Base-by-base conservation (phyloP, 2,329 filamentous ascomycete species). In the Hansfordia pulvinata region DNA sequence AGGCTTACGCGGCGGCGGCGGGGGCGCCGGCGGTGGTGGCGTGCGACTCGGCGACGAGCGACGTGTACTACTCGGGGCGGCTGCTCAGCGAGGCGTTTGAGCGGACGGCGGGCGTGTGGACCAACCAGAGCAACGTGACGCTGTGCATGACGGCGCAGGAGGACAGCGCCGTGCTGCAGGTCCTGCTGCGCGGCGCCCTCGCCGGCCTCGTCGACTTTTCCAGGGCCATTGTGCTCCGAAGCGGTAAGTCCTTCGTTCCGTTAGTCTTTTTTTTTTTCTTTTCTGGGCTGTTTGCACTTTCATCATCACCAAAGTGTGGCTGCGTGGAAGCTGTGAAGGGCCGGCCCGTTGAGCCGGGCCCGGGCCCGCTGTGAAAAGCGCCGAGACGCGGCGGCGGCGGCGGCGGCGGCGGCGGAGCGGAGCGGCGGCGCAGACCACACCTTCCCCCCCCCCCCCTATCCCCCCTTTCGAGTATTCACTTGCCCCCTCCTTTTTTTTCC, bases 71-170 rank as follows among this genome's bases (percentile, higher is more conserved):
- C 50, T 69, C 65, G 2, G 78, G 78, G 6, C 55, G 47, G 0
- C 44, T 70, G 12, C 62, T 83, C 3, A 60, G 66, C 8, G 60
- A 69, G 23, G 65, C 69, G 0, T 82, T 83, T 42, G 72, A 70
- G 38, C 72, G 76, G 35, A 76, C 67, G 12, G 76, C 72, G 4
- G 50, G 38, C 0, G 40, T 77, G 1, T 68, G 73, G 53, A 83
- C 77, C 3, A 81, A 81, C 40, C 75, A 75, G 4, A 69, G 64
- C 0, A 75, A 26, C 8, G 17, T 71, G 1, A 47, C 60, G 5
- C 82, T 82, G 52, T 82, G 77, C 53, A 69, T 75, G 50, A 77
- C 66, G 2, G 76, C 76, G 0, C 76, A 82, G 46, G 78, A 83
- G 47, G 77, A 83, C 43, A 80, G 75, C 39, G 77, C 76, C 1